Percentiles rank a stretch among this genome's conserved stretches.
These are phyloP conservation scores for Beauveria caledonica DNA, from an alignment of 2,329 filamentous ascomycete species.

Conservation along the genomic window DNA sequence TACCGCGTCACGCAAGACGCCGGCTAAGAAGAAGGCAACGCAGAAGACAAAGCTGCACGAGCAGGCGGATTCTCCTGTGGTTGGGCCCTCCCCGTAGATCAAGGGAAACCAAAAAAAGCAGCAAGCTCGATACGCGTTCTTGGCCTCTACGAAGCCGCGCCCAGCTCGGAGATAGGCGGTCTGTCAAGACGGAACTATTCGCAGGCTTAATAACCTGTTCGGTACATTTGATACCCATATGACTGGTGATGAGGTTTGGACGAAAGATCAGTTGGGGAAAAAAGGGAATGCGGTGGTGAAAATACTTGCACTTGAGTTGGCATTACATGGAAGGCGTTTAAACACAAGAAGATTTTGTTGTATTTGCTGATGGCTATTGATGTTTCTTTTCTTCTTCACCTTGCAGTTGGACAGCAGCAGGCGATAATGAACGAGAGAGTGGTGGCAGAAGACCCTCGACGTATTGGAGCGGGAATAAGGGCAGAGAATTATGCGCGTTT, in stretches of 20 bases:
- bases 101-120: background rate
- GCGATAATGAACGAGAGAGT: background rate
- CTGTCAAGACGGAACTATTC: background rate
- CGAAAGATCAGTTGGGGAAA: background rate
- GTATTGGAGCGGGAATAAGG: background rate
- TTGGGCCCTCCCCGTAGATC: background rate
- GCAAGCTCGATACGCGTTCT: background rate
- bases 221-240: background rate
- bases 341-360: background rate
- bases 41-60: conserved; percentile 16
- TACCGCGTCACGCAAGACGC: background rate
- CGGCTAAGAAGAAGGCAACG: conserved; percentile 23
- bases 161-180: background rate
- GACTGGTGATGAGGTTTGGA: background rate
- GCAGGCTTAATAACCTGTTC: background rate
- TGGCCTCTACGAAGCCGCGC: background rate
- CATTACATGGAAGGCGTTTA: conserved; percentile 7
- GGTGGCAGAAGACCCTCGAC: background rate
- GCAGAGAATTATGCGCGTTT: background rate
- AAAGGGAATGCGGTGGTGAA: background rate
- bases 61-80: background rate
- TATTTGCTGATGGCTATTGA: background rate
- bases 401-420: background rate
- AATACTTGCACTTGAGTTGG: background rate
- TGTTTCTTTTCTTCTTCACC: background rate